Evolutionary conservation across 2,329 filamentous ascomycete species (phyloP).

Genomic region (Aureobasidium mangrovei): DNA sequence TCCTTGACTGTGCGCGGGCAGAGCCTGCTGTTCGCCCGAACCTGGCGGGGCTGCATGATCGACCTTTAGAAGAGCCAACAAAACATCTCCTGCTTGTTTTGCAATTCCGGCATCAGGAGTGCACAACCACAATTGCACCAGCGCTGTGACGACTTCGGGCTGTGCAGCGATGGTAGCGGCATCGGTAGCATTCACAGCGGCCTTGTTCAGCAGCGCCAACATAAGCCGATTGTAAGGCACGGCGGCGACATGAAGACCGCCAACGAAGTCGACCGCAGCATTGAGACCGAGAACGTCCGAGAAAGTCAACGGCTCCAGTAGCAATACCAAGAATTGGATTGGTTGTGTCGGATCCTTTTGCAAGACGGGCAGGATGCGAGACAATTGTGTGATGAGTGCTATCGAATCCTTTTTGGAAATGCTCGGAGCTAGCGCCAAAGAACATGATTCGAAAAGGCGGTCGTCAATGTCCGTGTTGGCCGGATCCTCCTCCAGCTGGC

Average conservation of each 20-base stretch:
- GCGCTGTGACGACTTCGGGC: conserved; percentile 44
- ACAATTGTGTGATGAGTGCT: conserved; percentile 37
- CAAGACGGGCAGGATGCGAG: conserved; percentile 42
- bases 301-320: conserved; percentile 42
- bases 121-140: conserved; percentile 52
- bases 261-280: conserved; percentile 44
- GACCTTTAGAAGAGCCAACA: conserved; percentile 45
- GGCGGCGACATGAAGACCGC: conserved; percentile 43
- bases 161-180: conserved; percentile 50
- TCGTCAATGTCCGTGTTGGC: conserved; percentile 36
- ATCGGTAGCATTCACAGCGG: conserved; percentile 42
- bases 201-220: conserved; percentile 49
- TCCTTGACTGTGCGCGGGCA: conserved; percentile 34
- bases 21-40: conserved; percentile 23
- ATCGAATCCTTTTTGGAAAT: conserved; percentile 26
- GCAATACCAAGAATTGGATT: conserved; percentile 43
- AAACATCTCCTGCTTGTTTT: conserved; percentile 43
- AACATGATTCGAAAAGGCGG: conserved; percentile 42
- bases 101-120: conserved; percentile 48
- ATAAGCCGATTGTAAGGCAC: conserved; percentile 47
- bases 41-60: conserved; percentile 33
- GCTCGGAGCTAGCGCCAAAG: conserved; percentile 35
- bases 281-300: conserved; percentile 40
- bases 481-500: conserved; percentile 36
- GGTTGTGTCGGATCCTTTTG: conserved; percentile 51